Percentiles rank a stretch among this genome's conserved stretches.
Conservation (phyloP, 768 basidiomycete genomes). For the Tulasnella sp. region DNA sequence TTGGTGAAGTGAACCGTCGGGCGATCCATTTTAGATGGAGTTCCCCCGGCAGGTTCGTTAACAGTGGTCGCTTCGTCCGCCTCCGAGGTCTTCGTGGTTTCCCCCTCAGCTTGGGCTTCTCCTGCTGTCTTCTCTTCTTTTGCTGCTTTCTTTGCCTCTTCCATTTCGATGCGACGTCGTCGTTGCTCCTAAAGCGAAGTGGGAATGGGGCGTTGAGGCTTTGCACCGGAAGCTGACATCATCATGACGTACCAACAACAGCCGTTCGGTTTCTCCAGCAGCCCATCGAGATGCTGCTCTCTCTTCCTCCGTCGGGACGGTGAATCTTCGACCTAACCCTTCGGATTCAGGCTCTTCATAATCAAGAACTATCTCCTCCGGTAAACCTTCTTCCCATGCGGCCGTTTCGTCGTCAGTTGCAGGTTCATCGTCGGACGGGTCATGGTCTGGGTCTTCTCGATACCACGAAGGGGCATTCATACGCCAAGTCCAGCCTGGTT, state of each 20-base stretch:
- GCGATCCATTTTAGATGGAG: not conserved
- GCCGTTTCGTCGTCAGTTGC: not conserved
- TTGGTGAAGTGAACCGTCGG: not conserved
- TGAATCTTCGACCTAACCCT: not conserved
- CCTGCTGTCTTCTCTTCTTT: not conserved
- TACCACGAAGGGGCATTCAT: not conserved
- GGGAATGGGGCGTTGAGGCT: not conserved
- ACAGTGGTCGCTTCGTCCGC: not conserved
- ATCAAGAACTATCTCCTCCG: not conserved
- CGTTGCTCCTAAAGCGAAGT: not conserved
- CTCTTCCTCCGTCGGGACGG: conserved; percentile 11
- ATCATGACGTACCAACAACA: not conserved
- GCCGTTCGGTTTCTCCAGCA: not conserved
- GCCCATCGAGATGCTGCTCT: not conserved
- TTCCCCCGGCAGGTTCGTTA: not conserved
- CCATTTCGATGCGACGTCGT: not conserved
- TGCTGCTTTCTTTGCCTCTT: not conserved
- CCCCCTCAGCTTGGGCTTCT: not conserved
- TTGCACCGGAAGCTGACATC: not conserved
- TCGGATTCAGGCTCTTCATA: not conserved
- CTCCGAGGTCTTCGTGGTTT: not conserved
- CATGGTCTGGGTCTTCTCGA: not conserved
- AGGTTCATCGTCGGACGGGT: not conserved
- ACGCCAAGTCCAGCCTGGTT: not conserved
- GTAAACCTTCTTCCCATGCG: not conserved